Conservation (phyloP, 805 yeast genomes). For the Schwanniomyces vanrijiae region DNA sequence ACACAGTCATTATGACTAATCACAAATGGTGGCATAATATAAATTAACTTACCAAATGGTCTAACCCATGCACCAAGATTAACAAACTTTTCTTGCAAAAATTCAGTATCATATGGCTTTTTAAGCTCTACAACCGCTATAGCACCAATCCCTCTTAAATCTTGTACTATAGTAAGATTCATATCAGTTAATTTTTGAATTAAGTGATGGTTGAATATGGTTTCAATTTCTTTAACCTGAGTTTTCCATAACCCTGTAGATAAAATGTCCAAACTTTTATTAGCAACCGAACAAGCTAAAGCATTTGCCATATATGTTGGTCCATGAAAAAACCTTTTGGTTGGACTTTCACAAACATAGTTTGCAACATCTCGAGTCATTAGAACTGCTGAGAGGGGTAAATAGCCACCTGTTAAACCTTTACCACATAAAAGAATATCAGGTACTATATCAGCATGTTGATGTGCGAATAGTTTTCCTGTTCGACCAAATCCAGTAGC, state of each 20-base stretch:
- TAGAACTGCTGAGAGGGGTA: constrained; percentile 89
- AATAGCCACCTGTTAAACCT: constrained; percentile 47
- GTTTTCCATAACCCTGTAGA: neutral
- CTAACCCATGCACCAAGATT: constrained; percentile 90
- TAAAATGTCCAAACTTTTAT: constrained; percentile 64
- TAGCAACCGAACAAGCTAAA: constrained; percentile 86
- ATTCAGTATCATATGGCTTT: constrained; percentile 70
- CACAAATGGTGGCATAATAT: constrained; percentile 94
- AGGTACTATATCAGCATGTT: constrained; percentile 44
- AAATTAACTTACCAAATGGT: constrained; percentile 92
- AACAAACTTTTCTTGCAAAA: constrained; percentile 83
- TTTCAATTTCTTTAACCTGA: constrained; percentile 84
- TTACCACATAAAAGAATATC: constrained; percentile 52
- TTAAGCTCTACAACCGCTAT: constrained; percentile 40
- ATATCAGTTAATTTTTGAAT: constrained; percentile 54
- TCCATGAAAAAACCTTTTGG: constrained; percentile 55
- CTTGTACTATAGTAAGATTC: constrained; percentile 52
- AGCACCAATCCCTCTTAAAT: constrained; percentile 75
- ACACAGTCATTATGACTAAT: constrained; percentile 32
- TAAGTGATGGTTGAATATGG: constrained; percentile 46
- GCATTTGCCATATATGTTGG: constrained; percentile 98
- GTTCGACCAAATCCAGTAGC: constrained; percentile 58
- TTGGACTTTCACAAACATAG: constrained; percentile 83
- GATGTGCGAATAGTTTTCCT: constrained; percentile 51
- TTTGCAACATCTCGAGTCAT: constrained; percentile 87